Base-by-base conservation (phyloP, 352 stramenopile genomes). In the Aphanomyces cochlioides region DNA sequence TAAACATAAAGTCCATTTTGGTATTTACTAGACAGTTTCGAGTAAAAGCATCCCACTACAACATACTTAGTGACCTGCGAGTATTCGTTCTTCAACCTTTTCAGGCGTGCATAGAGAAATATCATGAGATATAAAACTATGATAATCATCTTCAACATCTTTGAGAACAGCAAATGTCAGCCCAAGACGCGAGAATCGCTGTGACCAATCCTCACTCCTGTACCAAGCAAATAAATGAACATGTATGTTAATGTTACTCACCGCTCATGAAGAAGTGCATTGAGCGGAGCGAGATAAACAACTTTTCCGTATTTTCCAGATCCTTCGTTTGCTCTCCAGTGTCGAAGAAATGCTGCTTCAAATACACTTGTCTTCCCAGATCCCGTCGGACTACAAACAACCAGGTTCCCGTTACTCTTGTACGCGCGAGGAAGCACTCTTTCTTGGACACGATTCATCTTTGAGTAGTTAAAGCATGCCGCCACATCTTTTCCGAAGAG, bases 201-300 rank as follows among this genome's bases (percentile, higher is more conserved):
- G 21, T 3, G 17, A 66, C 79, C 79, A 87, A 58, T 87, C 78
- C 3, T 21, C 12, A 3, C 82, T 34, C 45, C 78, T 84, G 53
- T 7, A 47, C 15, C 12, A 28, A 13, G 15, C 19, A 66, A 3
- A 3, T 28, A 21, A 0, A 39, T 39, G 0, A 17, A 39, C 39
- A 61, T 47, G 13, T 47, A 3, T 64, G 12, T 41, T 4, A 56
- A 13, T 50, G 19, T 0, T 38, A 40, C 47, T 47, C 50, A 83
- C 80, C 80, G 67, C 57, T 87, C 78, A 53, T 84, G 77, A n/a
- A 85, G 56, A 7, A 87, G 47, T 7, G 78, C 72, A 41, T 83
- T 85, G 19, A 76, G 72, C 10, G 80, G 80, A 19, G 78, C 77
- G 10, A 87, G 75, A 59, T 87, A 87, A 1, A 87, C 41, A 0